phyloP scores from a whole-genome alignment of 2,329 filamentous ascomycete genomes.

The Phialemonium atrogriseum region DNA sequence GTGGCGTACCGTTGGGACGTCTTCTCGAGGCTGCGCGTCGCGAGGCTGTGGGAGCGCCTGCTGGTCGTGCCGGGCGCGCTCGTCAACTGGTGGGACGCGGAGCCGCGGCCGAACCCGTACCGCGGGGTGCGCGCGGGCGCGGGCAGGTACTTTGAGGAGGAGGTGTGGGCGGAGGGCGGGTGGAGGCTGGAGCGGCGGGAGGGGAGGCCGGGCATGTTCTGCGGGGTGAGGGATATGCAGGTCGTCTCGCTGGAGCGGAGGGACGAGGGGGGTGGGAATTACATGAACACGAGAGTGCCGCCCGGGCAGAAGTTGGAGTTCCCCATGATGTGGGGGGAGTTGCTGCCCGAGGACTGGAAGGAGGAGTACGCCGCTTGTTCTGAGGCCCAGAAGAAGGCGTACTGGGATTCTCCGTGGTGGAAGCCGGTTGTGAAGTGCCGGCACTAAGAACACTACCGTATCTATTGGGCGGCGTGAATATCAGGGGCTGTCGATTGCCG shows the following conservation, averaged over 20 bases:
- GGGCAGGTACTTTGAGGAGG: slow-evolving; percentile 44
- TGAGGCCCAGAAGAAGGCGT: too few relatives aligned
- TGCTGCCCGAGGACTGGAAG: too few relatives aligned
- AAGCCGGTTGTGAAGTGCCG: too few relatives aligned
- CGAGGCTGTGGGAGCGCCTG: slow-evolving; percentile 57
- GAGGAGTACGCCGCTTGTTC: too few relatives aligned
- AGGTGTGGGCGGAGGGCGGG: slow-evolving; percentile 35
- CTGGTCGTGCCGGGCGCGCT: slow-evolving; percentile 52
- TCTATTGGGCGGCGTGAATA: too few relatives aligned
- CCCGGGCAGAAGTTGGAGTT: slow-evolving; percentile 23
- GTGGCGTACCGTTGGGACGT: slow-evolving; percentile 56
- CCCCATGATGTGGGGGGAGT: too few relatives aligned
- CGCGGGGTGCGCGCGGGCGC: slow-evolving; percentile 49
- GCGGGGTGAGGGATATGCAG: slow-evolving; percentile 43
- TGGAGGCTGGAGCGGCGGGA: slow-evolving; percentile 34
- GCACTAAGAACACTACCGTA: too few relatives aligned
- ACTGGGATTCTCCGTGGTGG: too few relatives aligned
- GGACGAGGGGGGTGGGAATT: slow-evolving; percentile 21
- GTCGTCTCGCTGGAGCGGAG: slow-evolving; percentile 18
- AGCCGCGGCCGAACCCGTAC: slow-evolving; percentile 55
- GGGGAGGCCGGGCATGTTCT: slow-evolving; percentile 45
- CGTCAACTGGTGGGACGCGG: slow-evolving; percentile 47
- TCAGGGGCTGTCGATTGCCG: too few relatives aligned
- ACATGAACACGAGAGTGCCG: slow-evolving; percentile 25
- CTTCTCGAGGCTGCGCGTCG: slow-evolving; percentile 49